Conservation (phyloP, 495 filamentous ascomycete genomes). For the Penicillium canescens region DNA sequence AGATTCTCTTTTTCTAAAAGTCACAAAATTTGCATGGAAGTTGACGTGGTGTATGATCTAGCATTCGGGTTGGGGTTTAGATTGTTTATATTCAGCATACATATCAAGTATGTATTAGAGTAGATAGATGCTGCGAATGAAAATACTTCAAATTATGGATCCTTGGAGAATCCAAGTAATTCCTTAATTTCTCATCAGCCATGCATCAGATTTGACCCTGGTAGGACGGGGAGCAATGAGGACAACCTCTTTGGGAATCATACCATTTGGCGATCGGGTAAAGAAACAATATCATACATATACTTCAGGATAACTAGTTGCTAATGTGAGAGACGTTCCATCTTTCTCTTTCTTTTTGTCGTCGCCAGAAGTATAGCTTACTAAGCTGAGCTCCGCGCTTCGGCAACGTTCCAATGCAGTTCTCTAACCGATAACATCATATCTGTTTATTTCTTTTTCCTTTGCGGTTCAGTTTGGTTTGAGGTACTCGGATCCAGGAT, state of each 20-base stretch:
- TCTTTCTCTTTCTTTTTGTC: too few species aligned
- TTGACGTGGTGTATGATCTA: neutral
- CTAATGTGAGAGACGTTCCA: too few species aligned
- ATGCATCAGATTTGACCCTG: too few species aligned
- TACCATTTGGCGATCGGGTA: too few species aligned
- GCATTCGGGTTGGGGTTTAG: neutral
- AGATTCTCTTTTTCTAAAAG: neutral
- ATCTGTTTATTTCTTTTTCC: neutral
- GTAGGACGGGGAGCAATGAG: too few species aligned
- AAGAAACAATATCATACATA: neutral
- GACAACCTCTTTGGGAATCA: too few species aligned
- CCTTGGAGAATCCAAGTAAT: too few species aligned
- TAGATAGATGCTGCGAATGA: neutral
- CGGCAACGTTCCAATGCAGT: conserved; percentile 1
- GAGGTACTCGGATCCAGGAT: neutral
- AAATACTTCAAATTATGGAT: too few species aligned
- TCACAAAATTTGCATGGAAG: neutral
- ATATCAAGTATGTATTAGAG: neutral
- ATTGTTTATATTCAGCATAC: neutral
- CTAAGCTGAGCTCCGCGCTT: neutral
- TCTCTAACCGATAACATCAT: neutral
- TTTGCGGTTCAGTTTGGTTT: neutral
- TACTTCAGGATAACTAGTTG: too few species aligned
- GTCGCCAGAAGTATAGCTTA: neutral
- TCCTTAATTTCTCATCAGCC: too few species aligned